A percentile compares a stretch with the other conserved stretches of the same genome.
phyloP scores from a whole-genome alignment of 208 protist species.

The Strigomonas oncopelti region DNA sequence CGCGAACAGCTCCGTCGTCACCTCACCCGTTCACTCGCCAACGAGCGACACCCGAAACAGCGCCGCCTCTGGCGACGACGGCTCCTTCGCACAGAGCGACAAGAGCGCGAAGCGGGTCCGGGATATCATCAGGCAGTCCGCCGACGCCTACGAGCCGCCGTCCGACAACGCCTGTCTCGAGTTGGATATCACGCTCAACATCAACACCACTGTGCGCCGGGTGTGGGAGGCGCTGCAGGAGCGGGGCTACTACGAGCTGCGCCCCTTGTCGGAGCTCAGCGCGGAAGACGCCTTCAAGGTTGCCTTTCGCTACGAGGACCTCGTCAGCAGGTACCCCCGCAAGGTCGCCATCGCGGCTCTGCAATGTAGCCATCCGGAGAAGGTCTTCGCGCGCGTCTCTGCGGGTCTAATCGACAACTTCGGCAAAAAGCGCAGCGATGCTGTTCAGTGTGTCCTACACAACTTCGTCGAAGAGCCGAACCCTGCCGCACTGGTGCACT shows the following conservation, averaged over 20 bases:
- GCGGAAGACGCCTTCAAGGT: slow-evolving; percentile 27
- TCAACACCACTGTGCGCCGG: slow-evolving; percentile 14
- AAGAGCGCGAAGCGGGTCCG: slow-evolving; percentile 19
- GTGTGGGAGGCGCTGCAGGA: slow-evolving; percentile 48
- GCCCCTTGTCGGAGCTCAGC: slow-evolving; percentile 29
- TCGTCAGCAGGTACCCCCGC: slow-evolving; percentile 32
- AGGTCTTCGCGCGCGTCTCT: slow-evolving; percentile 18
- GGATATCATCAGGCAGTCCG: slow-evolving; percentile 41
- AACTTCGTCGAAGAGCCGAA: slow-evolving; percentile 48
- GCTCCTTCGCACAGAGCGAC: neutral
- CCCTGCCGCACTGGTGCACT: slow-evolving; percentile 46
- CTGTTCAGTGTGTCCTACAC: slow-evolving; percentile 37
- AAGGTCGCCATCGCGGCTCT: slow-evolving; percentile 37
- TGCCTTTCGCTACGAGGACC: slow-evolving; percentile 41
- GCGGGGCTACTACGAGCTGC: slow-evolving; percentile 35
- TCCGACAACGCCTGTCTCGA: slow-evolving; percentile 29
- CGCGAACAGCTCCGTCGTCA: slow-evolving; percentile 5
- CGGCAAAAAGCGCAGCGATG: slow-evolving; percentile 8
- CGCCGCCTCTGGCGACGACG: neutral
- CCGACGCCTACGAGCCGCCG: slow-evolving; percentile 32
- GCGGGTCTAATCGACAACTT: slow-evolving; percentile 13
- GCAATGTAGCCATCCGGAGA: slow-evolving; percentile 14
- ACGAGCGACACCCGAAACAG: slow-evolving; percentile 19
- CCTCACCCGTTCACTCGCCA: slow-evolving; percentile 11
- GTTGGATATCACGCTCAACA: slow-evolving; percentile 41